A percentile compares a stretch with the other conserved stretches of the same genome.
phyloP scores from a whole-genome alignment of 495 filamentous ascomycete genomes.

The Aspergillus olivimuriae region DNA sequence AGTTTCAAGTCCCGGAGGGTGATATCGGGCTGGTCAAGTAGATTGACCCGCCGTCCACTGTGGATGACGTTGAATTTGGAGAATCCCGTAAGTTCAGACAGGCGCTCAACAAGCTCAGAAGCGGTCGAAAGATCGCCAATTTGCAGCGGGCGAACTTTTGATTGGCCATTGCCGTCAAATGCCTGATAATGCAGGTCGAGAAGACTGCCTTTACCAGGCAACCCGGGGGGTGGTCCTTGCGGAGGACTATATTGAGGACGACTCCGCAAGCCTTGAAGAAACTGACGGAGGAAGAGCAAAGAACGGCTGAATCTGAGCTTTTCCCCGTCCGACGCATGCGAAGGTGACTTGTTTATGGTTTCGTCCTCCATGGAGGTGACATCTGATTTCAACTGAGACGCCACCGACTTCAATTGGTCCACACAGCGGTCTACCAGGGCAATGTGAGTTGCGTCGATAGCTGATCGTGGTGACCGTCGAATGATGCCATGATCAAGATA shows the following conservation, averaged over 20 bases:
- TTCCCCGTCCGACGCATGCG: conserved; percentile 42
- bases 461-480: conserved; percentile 33
- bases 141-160: conserved; percentile 48
- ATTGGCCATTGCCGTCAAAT: conserved; percentile 53
- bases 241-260: conserved; percentile 49
- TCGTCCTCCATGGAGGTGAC: no score
- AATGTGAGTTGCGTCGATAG: conserved; percentile 66
- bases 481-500: conserved; percentile 56
- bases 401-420: conserved; percentile 64
- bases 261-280: conserved; percentile 47
- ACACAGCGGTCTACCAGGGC: conserved; percentile 72
- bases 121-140: conserved; percentile 68
- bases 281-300: conserved; percentile 51
- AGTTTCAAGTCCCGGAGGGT: conserved; percentile 41
- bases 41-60: conserved; percentile 43
- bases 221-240: conserved; percentile 27
- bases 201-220: conserved; percentile 49
- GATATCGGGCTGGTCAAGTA: conserved; percentile 32
- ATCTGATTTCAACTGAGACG: conserved; percentile 47
- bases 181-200: conserved; percentile 68
- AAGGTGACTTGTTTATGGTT: no score
- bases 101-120: conserved; percentile 55
- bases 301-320: conserved; percentile 62
- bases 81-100: conserved; percentile 64
- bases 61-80: conserved; percentile 53